Conservation (phyloP, 805 yeast species). For the Teunomyces atbi region DNA sequence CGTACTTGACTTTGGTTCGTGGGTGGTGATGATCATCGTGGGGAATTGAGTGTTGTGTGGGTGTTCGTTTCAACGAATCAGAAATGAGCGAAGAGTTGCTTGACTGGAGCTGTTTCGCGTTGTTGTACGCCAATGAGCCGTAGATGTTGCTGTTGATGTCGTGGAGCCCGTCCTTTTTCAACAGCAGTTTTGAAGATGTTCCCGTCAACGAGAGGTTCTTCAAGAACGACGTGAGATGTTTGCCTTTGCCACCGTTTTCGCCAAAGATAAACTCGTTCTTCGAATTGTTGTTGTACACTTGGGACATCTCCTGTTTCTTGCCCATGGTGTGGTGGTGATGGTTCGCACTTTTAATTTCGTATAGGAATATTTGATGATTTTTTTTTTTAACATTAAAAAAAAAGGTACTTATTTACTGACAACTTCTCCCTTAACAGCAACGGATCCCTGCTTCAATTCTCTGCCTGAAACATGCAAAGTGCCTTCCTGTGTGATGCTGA, state of each 20-base stretch:
- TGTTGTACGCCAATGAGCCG: constrained; percentile 30
- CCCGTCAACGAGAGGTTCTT: constrained; percentile 43
- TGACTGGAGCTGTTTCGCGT: not conserved
- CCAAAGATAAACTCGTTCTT: constrained; percentile 63
- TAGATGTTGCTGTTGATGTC: constrained; percentile 38
- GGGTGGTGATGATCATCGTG: constrained; percentile 5
- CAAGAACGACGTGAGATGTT: constrained; percentile 51
- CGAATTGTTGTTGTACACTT: constrained; percentile 32
- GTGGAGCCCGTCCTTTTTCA: constrained; percentile 17
- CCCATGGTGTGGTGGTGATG: constrained; percentile 28
- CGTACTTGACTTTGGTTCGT: constrained; percentile 35
- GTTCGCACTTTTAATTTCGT: not conserved
- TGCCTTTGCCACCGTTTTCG: constrained; percentile 68
- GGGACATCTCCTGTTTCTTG: constrained; percentile 45
- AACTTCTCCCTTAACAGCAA: constrained; percentile 56
- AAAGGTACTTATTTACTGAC: constrained; percentile 3
- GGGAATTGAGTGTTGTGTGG: constrained; percentile 16
- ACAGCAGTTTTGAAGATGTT: constrained; percentile 13
- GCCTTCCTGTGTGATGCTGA: constrained; percentile 66
- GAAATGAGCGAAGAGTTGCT: constrained; percentile 4
- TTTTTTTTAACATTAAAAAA: no score
- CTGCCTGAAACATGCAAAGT: constrained; percentile 63
- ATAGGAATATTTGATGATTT: not conserved
- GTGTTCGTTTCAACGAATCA: constrained; percentile 10
- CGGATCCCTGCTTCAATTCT: constrained; percentile 59